Conservation (phyloP, 345 rosid genomes). For the Xanthoceras sorbifolium region DNA sequence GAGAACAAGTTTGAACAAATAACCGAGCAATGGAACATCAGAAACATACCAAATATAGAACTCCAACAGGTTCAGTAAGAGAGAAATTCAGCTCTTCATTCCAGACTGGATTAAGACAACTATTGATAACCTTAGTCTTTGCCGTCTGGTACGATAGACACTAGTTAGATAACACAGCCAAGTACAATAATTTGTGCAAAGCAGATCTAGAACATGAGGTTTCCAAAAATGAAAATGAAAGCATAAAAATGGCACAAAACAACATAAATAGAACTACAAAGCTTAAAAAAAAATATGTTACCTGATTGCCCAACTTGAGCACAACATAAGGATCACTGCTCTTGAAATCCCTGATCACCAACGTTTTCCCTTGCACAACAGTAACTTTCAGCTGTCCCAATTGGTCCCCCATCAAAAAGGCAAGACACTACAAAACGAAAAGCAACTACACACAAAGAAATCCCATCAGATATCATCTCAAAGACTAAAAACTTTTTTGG, state of each 20-base stretch:
- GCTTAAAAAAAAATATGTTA: slow-evolving; percentile 11
- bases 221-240: not conserved
- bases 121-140: slow-evolving; percentile 88
- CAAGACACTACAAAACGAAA: slow-evolving; percentile 20
- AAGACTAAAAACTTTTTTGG: no score
- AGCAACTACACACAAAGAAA: no score
- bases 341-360: slow-evolving; percentile 91
- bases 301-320: slow-evolving; percentile 85
- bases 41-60: slow-evolving; percentile 56
- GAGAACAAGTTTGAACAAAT: not conserved
- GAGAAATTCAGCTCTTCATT: slow-evolving; percentile 83
- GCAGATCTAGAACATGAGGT: not conserved
- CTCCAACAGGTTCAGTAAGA: slow-evolving; percentile 68
- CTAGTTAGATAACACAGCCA: not conserved
- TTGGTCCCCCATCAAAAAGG: slow-evolving; percentile 70
- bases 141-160: slow-evolving; percentile 53
- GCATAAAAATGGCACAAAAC: not conserved
- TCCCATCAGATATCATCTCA: slow-evolving; percentile 8
- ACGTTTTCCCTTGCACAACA: slow-evolving; percentile 72
- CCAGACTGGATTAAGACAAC: slow-evolving; percentile 97
- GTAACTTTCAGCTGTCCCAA: slow-evolving; percentile 72
- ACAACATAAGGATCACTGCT: slow-evolving; percentile 97
- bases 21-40: slow-evolving; percentile 4
- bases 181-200: not conserved
- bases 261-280: not conserved